Evolutionary conservation across 495 filamentous ascomycete genomes (phyloP), one percentile per base, ranked within the genome.

Genomic region (Xylaria castorea): DNA sequence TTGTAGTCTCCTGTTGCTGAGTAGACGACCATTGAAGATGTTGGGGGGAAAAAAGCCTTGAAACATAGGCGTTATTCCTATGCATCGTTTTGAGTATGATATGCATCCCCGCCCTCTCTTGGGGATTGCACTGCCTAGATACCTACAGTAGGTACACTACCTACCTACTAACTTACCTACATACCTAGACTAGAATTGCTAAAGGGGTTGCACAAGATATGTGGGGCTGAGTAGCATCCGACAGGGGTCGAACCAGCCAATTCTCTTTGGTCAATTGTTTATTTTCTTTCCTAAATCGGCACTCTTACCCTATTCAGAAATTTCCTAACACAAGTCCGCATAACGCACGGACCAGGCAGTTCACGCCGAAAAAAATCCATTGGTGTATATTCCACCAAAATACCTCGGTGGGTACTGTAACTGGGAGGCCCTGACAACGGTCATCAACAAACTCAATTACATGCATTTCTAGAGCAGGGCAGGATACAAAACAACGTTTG

Each of bases 221-320:
- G 62, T 44, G 40, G n/a, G 62, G 38, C 25, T 16, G 40, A 40
- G 32, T 25, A 50, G 34, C 62, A 30, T 5, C 22, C 16, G 62
- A 34, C 62, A 65, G 62, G 62, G 62, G 5, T 65, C 9, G 1
- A 48, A 11, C n/a, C n/a, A 20, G 25, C 25, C 25, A 40, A 65
- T 46, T 65, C 62, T 65, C 40, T 65, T 65, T 50, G 46, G 27
- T 36, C 20, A 20, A 7, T 67, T 53, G 64, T 67, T 67, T 67
- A 38, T 53, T 67, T 67, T 51, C 64, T 67, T 67, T 67, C 64
- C 64, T 67, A 40, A 67, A 67, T 38, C 2, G 64, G 46, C 27
- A 67, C 22, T 30, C 40, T 65, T 65, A 42, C 61, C 42, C 62
- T 42, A 65, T 65, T 65, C 4, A 67, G 64, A 32, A 22, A 51